Percentiles rank a stretch among this genome's conserved stretches.
phyloP scores from a whole-genome alignment of 2,329 filamentous ascomycete species.

The Coleophoma cylindrospora region DNA sequence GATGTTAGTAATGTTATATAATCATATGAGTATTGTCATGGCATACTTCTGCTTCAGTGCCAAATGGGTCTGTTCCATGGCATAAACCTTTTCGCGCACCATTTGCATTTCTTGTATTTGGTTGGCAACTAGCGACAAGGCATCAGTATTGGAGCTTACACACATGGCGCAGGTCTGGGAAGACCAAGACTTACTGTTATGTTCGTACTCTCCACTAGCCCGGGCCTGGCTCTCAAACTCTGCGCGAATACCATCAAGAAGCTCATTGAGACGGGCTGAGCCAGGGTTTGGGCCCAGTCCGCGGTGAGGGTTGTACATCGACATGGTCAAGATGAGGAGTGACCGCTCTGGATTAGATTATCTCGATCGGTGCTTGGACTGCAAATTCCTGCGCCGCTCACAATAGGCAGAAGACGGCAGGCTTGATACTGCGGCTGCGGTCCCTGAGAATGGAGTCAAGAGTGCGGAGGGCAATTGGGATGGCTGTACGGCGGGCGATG shows the following conservation, averaged over 20 bases:
- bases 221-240: slow-evolving; percentile 87
- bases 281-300: slow-evolving; percentile 61
- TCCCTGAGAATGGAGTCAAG: too few relatives aligned
- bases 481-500: too few relatives aligned
- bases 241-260: slow-evolving; percentile 82
- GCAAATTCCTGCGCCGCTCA: too few relatives aligned
- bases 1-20: slow-evolving; percentile 4
- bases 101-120: slow-evolving; percentile 96
- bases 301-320: slow-evolving; percentile 86
- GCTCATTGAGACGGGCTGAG: slow-evolving; percentile 72
- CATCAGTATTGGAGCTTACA: too few relatives aligned
- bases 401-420: too few relatives aligned
- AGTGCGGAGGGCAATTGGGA: too few relatives aligned
- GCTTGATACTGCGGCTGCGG: too few relatives aligned
- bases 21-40: not conserved
- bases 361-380: too few relatives aligned
- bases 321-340: slow-evolving; percentile 36
- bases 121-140: slow-evolving; percentile 59
- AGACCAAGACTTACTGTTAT: slow-evolving; percentile 69
- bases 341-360: too few relatives aligned
- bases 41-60: slow-evolving; percentile 86
- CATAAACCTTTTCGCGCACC: slow-evolving; percentile 87
- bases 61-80: slow-evolving; percentile 85
- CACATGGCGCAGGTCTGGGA: not conserved
- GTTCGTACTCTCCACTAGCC: slow-evolving; percentile 82